Evolutionary conservation across 306 rosid species (phyloP), one percentile per base, ranked within the genome.

Genomic region (Vigna angularis): DNA sequence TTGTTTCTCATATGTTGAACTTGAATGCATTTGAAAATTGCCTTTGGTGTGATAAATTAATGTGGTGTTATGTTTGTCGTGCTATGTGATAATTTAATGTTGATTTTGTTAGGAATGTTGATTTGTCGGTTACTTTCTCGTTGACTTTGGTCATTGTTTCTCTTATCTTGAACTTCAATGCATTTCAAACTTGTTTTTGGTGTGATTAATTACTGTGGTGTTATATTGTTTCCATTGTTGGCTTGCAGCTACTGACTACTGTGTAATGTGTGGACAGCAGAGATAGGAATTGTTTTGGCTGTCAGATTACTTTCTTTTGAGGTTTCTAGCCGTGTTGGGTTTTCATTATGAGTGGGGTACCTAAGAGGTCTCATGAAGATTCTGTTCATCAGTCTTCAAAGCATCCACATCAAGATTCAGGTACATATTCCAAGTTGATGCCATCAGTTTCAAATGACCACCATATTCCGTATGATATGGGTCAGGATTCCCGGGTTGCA

Each of bases 301-400:
- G 52, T 74, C 67, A 14, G 49, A 58, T 55, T 84, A 47, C 67
- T 58, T 77, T 52, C 14, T 62, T 22, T 86, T 63, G 62, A 28
- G 75, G 70, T 79, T 55, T 78, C 56, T 77, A 77, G 51, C 18
- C 45, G 66, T 71, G 42, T 63, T 55, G 81, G 70, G 68, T 61
- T 73, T 74, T 86, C 77, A 76, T 24, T 40, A 93, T 93, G 98
- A 93, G 93, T 72, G 87, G 90, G 69, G 91, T 88, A 45, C 87
- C 98, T 57, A 91, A 89, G 80, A 86, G 97, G 87, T 66, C 93
- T 64, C 98, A 86, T 74, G 97, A 91, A 66, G 98, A 93, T 66
- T 66, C 80, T 77, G 87, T 79, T 66, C 91, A 93, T 76, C 81
- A 86, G 24, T 87, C 97, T 71, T 84, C 97, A 52, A 91, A 93